Base-by-base conservation (phyloP, 129 eudicot genomes). In the Helianthus tuberosus region DNA sequence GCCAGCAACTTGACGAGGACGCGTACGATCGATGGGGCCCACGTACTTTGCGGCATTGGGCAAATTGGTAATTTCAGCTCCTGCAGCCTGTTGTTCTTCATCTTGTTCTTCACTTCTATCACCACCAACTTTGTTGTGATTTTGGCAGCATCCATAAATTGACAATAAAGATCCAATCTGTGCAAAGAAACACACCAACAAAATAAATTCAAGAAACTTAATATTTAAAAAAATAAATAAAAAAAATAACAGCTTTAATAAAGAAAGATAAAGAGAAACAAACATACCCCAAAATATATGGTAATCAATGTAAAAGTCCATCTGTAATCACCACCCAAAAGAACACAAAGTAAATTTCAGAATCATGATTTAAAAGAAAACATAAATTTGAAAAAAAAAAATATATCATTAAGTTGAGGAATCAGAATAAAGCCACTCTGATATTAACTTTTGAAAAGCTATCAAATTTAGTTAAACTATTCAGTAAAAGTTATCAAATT, bases 251-350 rank as follows among this genome's bases (percentile, higher is more conserved):
- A 50, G 66, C 53, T 62, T 74, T 70, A 58, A 36, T 65, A 23
- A 39, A 47, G 68, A 29, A 77, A 53, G 29, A 43, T 60, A 36
- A 77, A 67, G 82, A 67, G 73, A 71, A 75, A 73, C 74, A 35
- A 79, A 80, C 98, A 75, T 86, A 89, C 96, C 89, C 91, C 98
- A 75, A 93, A 93, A 83, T 93, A 93, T 63, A 93, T 74, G 17
- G 98, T 93, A 23, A 93, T 82, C 81, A 93, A 71, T 52, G 96
- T 84, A 77, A 90, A 93, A 43, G 98, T 93, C 96, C 96, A 93
- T 84, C 98, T 93, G 88, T 65, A 72, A 78, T 36, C 66, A 86
- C 70, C 73, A 82, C 23, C 53, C 71, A 68, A 72, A 35, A 76
- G 47, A 69, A 39, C 67, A 76, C 80, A 61, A 69, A 73, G 84